A percentile compares a stretch with the other conserved stretches of the same genome.
These are phyloP conservation scores for Globisporangium rhizosaccharum DNA, from an alignment of 352 stramenopile species.

Conservation along the genomic window DNA sequence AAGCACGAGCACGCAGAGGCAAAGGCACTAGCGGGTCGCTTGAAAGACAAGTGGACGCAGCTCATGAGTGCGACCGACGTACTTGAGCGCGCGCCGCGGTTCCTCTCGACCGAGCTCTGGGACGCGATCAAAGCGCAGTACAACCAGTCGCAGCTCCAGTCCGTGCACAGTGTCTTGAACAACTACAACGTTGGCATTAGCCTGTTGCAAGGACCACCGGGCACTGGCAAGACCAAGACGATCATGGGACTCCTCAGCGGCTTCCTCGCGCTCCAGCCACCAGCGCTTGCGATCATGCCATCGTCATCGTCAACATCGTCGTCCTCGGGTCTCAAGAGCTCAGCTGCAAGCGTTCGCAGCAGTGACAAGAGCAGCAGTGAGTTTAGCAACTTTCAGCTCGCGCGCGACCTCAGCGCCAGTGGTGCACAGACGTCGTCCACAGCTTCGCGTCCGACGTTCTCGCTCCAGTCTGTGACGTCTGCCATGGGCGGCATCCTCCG, in stretches of 20 bases:
- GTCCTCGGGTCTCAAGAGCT: neutral
- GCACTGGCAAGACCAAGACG: constrained; percentile 94
- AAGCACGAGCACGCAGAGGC: constrained; percentile 67
- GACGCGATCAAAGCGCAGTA: constrained; percentile 71
- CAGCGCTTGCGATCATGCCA: constrained; percentile 39
- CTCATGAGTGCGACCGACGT: constrained; percentile 66
- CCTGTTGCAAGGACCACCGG: constrained; percentile 93
- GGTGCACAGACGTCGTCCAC: neutral
- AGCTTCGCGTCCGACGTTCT: constrained; percentile 31
- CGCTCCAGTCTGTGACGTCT: constrained; percentile 40
- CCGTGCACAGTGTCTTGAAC: constrained; percentile 82
- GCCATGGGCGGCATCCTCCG: constrained; percentile 58
- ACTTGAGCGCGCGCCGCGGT: constrained; percentile 50
- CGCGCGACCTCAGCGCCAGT: constrained; percentile 20
- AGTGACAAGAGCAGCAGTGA: constrained; percentile 6
- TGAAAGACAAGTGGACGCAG: constrained; percentile 81
- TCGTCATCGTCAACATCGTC: neutral
- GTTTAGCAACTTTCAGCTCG: constrained; percentile 53
- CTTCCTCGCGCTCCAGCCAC: constrained; percentile 57
- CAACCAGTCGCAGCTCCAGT: constrained; percentile 85
- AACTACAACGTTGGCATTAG: constrained; percentile 83
- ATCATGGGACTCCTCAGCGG: constrained; percentile 83
- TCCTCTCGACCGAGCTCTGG: constrained; percentile 61
- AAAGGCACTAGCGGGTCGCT: constrained; percentile 27
- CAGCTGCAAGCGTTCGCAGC: neutral